Evolutionary conservation across 2,329 filamentous ascomycete genomes (phyloP), one percentile per base, ranked within the genome.

Genomic region (Talaromyces rugulosus): DNA sequence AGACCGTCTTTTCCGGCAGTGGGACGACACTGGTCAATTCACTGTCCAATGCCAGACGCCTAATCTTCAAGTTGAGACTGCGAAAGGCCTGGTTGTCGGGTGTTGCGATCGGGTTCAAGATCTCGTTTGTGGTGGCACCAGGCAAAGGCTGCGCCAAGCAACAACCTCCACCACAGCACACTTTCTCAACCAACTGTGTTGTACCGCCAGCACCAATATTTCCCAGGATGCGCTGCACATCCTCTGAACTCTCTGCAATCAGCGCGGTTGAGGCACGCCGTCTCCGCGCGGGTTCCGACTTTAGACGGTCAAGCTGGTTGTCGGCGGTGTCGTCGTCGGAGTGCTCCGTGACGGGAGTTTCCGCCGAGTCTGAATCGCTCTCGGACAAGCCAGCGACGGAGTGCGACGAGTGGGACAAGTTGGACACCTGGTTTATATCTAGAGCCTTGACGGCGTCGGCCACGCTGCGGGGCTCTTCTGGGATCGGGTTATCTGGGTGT

Each of bases 1-100:
- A 89, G 42, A 92, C 83, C 0, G 85, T 94, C 76, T 90, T 88
- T 60, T 89, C 85, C 0, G 93, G 92, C 56, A 96, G 73, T 7
- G 89, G 86, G 60, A 85, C 81, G 28, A 93, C 78, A 67, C 87
- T 88, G 47, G 88, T 91, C 64, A 98, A 81, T 18, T 84, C 81
- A 56, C 87, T 91, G 64, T 87, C 82, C 63, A 87, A 77, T 5
- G 89, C 89, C 59, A 98, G 86, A 34, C 87, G 83, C 62, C 87
- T 87, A 63, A 98, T 83, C 69, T 89, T 90, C 67, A 98, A 83
- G 58, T 87, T 82, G 56, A 99, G 83, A 63, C 89, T 91, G 61
- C 86, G 84, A 79, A 90, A 99, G 16, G 95, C 95, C 63, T 89
- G 84, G 70, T 96, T 98, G 74, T 95, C 87, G 1, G 94, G 93